Evolutionary conservation across 768 basidiomycete genomes (phyloP).

Genomic region (Filobasidium floriforme): DNA sequence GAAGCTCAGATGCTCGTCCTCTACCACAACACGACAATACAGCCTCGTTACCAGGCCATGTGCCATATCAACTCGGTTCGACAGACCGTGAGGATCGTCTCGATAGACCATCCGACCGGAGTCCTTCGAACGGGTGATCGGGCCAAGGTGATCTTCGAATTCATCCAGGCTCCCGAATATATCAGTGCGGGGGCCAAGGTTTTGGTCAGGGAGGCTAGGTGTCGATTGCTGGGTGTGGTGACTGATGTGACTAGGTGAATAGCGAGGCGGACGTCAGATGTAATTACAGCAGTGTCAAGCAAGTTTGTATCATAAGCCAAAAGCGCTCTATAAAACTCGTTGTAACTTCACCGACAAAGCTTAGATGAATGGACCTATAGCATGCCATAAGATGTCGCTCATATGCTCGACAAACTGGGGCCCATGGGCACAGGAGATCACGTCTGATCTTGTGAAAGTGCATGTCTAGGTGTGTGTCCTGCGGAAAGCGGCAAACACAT

Average conservation of each 20-base stretch:
- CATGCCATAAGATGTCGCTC: no score
- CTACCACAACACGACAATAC: slow-evolving; percentile 88
- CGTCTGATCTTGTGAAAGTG: no score
- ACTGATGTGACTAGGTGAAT: slow-evolving; percentile 1
- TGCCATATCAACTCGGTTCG: slow-evolving; percentile 50
- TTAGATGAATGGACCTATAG: no score
- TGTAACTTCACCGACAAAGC: no score
- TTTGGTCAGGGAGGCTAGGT: slow-evolving; percentile 89
- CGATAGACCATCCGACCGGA: slow-evolving; percentile 72
- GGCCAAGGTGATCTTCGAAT: slow-evolving; percentile 88
- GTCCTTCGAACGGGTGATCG: slow-evolving; percentile 89
- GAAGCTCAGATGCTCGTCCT: slow-evolving; percentile 89
- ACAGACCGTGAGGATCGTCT: slow-evolving; percentile 84
- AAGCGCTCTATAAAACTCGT: no score
- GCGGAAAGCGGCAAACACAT: no score
- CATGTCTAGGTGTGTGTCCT: no score
- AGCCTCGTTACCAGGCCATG: slow-evolving; percentile 70
- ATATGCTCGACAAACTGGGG: no score
- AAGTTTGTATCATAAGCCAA: no score
- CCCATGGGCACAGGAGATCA: no score
- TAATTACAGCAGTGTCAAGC: no score
- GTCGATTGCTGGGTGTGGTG: slow-evolving; percentile 54
- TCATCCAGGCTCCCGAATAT: slow-evolving; percentile 77
- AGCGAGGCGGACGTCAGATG: no score
- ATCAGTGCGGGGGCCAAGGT: slow-evolving; percentile 89